Evolutionary conservation across 495 filamentous ascomycete genomes (phyloP).

Genomic region (Penicillium flavigenum): DNA sequence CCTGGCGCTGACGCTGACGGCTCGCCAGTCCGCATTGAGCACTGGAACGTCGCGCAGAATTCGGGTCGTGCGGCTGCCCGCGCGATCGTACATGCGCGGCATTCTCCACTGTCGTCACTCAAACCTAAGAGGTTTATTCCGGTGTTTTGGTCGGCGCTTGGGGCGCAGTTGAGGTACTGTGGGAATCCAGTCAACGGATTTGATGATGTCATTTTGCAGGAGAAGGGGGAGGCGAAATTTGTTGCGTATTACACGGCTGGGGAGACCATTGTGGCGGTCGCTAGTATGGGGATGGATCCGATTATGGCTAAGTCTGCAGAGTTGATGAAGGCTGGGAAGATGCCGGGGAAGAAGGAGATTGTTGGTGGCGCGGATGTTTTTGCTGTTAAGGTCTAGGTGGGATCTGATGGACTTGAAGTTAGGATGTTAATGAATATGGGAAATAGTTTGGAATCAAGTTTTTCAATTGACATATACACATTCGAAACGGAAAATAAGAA

Average conservation of each 20-base stretch:
- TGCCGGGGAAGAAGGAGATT: constrained; percentile 80
- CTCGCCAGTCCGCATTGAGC: constrained; percentile 74
- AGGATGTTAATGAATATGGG: background rate
- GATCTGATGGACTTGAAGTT: constrained; percentile 33
- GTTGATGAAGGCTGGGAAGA: constrained; percentile 78
- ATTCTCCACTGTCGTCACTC: constrained; percentile 31
- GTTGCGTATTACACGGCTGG: constrained; percentile 86
- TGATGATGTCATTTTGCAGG: constrained; percentile 75
- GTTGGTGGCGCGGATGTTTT: constrained; percentile 72
- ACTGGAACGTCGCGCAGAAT: constrained; percentile 98
- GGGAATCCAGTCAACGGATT: constrained; percentile 78
- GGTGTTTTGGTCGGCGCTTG: constrained; percentile 94
- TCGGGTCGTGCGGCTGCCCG: constrained; percentile 73
- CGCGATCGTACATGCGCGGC: constrained; percentile 61
- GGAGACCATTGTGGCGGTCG: constrained; percentile 87
- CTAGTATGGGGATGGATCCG: constrained; percentile 87
- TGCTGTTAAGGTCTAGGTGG: constrained; percentile 36
- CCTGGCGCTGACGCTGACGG: constrained; percentile 64
- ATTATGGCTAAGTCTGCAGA: constrained; percentile 79
- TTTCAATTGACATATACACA: constrained; percentile 27
- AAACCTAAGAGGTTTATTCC: constrained; percentile 78
- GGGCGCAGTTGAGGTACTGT: constrained; percentile 85
- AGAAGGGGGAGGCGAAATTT: constrained; percentile 79
- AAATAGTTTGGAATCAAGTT: constrained; percentile 11
- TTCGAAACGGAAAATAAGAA: constrained; percentile 18